These are phyloP conservation scores for Fusarium lyarnte DNA, from an alignment of 2,329 filamentous ascomycete genomes.

Conservation along the genomic window DNA sequence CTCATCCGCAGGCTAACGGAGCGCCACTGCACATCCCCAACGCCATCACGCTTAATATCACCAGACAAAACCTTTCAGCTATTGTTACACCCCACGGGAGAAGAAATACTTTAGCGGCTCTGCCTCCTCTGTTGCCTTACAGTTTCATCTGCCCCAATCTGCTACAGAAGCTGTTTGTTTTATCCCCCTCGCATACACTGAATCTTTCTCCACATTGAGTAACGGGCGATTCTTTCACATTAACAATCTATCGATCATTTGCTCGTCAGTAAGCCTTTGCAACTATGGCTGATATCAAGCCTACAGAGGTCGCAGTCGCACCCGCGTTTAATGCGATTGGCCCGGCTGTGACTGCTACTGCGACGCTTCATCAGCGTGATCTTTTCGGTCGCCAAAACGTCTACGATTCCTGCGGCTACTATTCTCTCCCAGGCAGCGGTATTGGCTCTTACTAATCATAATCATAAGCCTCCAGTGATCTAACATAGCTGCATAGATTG, in stretches of 20 bases:
- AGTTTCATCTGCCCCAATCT: not conserved
- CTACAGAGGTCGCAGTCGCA: not conserved
- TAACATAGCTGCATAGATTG: not conserved
- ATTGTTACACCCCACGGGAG: rapidly evolving
- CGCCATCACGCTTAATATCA: not conserved
- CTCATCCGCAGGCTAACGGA: not conserved
- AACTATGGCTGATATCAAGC: not conserved
- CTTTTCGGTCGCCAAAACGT: not conserved
- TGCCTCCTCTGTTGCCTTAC: not conserved
- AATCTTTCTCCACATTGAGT: not conserved
- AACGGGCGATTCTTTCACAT: not conserved
- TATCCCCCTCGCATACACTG: rapidly evolving
- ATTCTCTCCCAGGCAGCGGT: not conserved
- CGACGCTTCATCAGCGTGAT: not conserved
- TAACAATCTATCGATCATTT: not conserved
- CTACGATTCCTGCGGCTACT: not conserved
- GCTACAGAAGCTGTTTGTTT: not conserved
- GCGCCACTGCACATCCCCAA: not conserved
- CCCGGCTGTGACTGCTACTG: not conserved
- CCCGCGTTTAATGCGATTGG: not conserved
- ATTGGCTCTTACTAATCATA: rapidly evolving
- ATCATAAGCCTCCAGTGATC: not conserved
- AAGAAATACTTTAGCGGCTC: not conserved
- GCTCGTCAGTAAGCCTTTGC: rapidly evolving
- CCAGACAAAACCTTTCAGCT: not conserved